Conservation (phyloP, 73 alveolate genomes). For the Paramecium tetraurelia region DNA sequence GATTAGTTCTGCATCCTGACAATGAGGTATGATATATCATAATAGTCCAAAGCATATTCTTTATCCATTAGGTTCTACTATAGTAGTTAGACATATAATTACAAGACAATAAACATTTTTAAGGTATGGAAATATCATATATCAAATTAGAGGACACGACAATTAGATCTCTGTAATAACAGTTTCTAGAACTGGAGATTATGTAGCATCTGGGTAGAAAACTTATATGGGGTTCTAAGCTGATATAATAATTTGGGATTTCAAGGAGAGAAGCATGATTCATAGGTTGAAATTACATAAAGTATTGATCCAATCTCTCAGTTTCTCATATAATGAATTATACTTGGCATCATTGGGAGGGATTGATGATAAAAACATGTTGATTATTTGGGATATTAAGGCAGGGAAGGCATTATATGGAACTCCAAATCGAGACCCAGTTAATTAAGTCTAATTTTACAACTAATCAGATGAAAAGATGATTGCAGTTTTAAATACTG, state of each 20-base stretch:
- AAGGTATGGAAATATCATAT: slow-evolving; percentile 2
- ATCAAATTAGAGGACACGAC: slow-evolving; percentile 83
- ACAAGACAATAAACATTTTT: slow-evolving; percentile 70
- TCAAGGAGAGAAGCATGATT: slow-evolving; percentile 81
- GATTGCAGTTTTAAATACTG: slow-evolving; percentile 82
- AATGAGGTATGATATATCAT: slow-evolving; percentile 67
- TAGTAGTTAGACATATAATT: slow-evolving; percentile 90
- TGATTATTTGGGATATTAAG: slow-evolving; percentile 90
- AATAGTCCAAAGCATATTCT: slow-evolving; percentile 71
- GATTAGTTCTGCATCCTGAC: slow-evolving; percentile 96
- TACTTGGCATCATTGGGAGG: slow-evolving; percentile 97
- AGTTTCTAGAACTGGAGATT: slow-evolving; percentile 82
- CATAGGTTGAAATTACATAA: slow-evolving; percentile 94
- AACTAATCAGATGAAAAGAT: slow-evolving; percentile 81
- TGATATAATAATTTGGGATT: slow-evolving; percentile 97
- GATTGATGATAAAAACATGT: slow-evolving; percentile 89
- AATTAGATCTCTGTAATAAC: slow-evolving; percentile 83
- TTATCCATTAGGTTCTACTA: slow-evolving; percentile 96
- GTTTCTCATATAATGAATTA: slow-evolving; percentile 91
- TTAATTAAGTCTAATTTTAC: slow-evolving; percentile 76
- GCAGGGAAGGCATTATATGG: slow-evolving; percentile 93
- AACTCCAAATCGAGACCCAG: slow-evolving; percentile 86
- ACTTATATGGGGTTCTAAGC: slow-evolving; percentile 95
- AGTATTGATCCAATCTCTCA: slow-evolving; percentile 81
- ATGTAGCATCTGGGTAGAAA: slow-evolving; percentile 89